Evolutionary conservation across 2,329 filamentous ascomycete species (phyloP).

Genomic region (Calonectria fujianensis): DNA sequence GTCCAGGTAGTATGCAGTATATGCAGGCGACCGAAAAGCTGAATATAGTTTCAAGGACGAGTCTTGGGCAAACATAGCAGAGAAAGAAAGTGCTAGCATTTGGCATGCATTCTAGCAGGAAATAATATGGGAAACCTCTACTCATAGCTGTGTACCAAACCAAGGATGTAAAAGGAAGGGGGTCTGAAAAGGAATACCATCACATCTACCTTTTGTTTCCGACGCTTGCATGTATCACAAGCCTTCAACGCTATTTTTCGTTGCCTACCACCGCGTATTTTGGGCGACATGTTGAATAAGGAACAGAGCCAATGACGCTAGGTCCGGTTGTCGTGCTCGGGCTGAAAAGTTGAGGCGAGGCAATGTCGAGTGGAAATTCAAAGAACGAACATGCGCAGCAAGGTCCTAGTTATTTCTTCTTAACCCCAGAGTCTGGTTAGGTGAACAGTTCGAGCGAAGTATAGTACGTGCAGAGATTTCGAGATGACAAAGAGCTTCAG

Average conservation of each 20-base stretch:
- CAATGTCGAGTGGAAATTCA: not conserved
- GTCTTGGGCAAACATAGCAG: not conserved
- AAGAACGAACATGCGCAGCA: not conserved
- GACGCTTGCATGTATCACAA: conserved; percentile 78
- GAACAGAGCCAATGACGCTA: too few species aligned
- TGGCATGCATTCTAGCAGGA: not conserved
- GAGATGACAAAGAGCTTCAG: conserved; percentile 6
- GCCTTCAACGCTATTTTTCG: conserved; percentile 76
- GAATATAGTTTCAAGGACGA: not conserved
- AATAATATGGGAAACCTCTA: not conserved
- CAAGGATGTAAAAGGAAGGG: not conserved
- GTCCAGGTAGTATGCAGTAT: not conserved
- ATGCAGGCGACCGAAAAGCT: not conserved
- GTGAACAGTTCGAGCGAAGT: not conserved
- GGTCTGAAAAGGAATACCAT: not conserved
- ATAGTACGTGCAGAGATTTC: not conserved
- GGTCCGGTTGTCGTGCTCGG: not conserved
- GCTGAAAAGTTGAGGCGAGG: not conserved
- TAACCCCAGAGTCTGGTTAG: too few species aligned
- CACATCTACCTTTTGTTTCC: conserved; percentile 78
- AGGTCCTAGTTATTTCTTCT: not conserved
- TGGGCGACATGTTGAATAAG: conserved; percentile 65
- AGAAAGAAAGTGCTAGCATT: too few species aligned
- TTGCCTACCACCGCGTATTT: conserved; percentile 73
- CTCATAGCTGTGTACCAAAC: not conserved